Percentiles rank a stretch among this genome's conserved stretches.
These are phyloP conservation scores for Elsinoe ampelina DNA, from an alignment of 2,329 filamentous ascomycete species.

Conservation along the genomic window DNA sequence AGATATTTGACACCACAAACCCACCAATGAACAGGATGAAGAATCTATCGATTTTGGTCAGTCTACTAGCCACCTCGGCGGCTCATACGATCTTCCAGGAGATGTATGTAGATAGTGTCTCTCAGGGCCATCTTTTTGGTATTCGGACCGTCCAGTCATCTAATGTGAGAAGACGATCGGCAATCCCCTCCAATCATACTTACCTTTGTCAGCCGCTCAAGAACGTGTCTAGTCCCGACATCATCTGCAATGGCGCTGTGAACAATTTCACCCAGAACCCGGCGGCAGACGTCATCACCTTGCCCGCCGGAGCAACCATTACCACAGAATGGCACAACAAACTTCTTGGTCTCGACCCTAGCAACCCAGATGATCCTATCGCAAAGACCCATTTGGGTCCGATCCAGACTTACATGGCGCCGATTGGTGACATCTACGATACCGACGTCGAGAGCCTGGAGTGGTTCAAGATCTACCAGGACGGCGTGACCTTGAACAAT, in stretches of 20 bases:
- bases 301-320: not conserved
- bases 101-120: not conserved
- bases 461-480: constrained; percentile 9
- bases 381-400: not conserved
- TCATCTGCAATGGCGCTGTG: constrained; percentile 5
- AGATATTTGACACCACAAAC: not conserved
- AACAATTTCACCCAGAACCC: constrained; percentile 6
- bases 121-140: not conserved
- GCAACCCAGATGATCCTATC: not conserved
- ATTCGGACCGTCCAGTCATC: not conserved
- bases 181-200: not conserved
- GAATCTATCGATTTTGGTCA: not conserved
- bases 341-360: not conserved
- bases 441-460: not conserved
- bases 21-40: not conserved
- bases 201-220: not conserved
- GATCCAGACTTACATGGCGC: constrained; percentile 2
- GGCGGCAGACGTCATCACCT: not conserved
- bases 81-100: constrained; percentile 6
- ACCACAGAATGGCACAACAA: constrained; percentile 6
- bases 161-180: not conserved
- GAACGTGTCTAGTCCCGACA: not conserved
- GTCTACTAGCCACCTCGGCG: not conserved
- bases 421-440: not conserved
- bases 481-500: not conserved